phyloP scores from a whole-genome alignment of 352 stramenopile species.

The Pythium monospermum region DNA sequence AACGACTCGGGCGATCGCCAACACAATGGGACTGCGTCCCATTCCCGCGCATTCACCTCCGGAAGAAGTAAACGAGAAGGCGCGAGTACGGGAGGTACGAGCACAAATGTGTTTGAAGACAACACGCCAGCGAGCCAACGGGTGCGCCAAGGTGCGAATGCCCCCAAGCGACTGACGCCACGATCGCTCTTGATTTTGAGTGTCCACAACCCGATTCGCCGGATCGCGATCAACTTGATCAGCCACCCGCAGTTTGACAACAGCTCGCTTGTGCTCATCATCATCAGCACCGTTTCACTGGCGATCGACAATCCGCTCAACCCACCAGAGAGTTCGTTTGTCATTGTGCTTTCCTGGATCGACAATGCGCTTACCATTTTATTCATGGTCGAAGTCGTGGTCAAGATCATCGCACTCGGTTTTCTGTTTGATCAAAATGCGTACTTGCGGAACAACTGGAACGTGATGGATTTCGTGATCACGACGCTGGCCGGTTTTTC shows the following conservation, averaged over 20 bases:
- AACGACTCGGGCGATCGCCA: background rate
- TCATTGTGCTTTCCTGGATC: slow-evolving; percentile 47
- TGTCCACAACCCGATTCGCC: slow-evolving; percentile 45
- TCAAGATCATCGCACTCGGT: slow-evolving; percentile 87
- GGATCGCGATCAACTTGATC: slow-evolving; percentile 41
- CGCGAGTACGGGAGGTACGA: no score
- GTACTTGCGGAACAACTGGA: slow-evolving; percentile 86
- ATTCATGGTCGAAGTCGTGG: slow-evolving; percentile 80
- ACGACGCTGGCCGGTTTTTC: slow-evolving; percentile 73
- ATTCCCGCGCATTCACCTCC: background rate
- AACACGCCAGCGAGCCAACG: background rate
- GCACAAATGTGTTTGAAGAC: slow-evolving; percentile 15
- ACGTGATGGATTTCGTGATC: slow-evolving; percentile 89
- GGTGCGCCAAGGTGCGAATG: background rate
- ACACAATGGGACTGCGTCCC: no score
- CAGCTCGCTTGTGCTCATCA: slow-evolving; percentile 63
- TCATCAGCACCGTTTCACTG: slow-evolving; percentile 58
- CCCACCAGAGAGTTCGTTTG: slow-evolving; percentile 31
- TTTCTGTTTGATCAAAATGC: slow-evolving; percentile 53
- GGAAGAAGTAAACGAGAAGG: no score
- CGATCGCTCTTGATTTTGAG: slow-evolving; percentile 44
- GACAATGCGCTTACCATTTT: slow-evolving; percentile 71
- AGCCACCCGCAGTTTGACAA: slow-evolving; percentile 71
- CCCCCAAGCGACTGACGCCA: slow-evolving; percentile 15
- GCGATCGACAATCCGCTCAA: slow-evolving; percentile 77